phyloP scores from a whole-genome alignment of 805 yeast species.

The Hanseniaspora lindneri region DNA sequence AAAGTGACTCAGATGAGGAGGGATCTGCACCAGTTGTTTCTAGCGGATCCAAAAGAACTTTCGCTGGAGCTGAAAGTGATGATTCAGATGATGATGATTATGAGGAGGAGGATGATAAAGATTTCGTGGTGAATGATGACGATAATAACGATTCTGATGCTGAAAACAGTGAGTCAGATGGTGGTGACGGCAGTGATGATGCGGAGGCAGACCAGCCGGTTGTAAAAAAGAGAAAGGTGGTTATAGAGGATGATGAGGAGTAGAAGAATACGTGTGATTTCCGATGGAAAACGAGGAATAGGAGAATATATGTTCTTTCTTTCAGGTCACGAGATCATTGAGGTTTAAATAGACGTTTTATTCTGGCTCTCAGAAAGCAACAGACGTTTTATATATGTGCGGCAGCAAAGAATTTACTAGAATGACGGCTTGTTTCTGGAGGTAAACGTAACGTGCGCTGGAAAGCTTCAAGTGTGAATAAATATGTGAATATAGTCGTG shows the following conservation, averaged over 20 bases:
- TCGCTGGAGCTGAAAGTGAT: constrained; percentile 15
- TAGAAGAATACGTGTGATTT: too few species aligned
- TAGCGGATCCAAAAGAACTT: constrained; percentile 1
- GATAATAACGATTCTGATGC: constrained; percentile 17
- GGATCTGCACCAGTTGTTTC: constrained; percentile 11
- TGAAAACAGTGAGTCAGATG: neutral
- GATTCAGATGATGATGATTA: constrained; percentile 3
- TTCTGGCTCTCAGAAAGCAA: too few species aligned
- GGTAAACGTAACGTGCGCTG: too few species aligned
- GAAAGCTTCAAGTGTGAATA: too few species aligned
- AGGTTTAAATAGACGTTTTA: too few species aligned
- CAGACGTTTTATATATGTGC: too few species aligned
- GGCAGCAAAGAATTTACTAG: too few species aligned
- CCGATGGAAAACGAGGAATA: too few species aligned
- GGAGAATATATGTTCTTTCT: too few species aligned
- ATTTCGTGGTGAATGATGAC: constrained; percentile 21
- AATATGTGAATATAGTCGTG: too few species aligned
- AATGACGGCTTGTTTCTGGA: too few species aligned
- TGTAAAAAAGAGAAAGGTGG: constrained; percentile 18
- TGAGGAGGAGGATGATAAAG: constrained; percentile 1
- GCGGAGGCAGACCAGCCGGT: constrained; percentile 18
- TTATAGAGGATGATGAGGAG: constrained; percentile 23
- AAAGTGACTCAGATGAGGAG: constrained; percentile 29
- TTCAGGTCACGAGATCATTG: too few species aligned
- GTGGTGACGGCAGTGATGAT: constrained; percentile 19